Percentiles rank a stretch among this genome's conserved stretches.
phyloP scores from a whole-genome alignment of 83 land plant genomes.

The Isoetes engelmannii region DNA sequence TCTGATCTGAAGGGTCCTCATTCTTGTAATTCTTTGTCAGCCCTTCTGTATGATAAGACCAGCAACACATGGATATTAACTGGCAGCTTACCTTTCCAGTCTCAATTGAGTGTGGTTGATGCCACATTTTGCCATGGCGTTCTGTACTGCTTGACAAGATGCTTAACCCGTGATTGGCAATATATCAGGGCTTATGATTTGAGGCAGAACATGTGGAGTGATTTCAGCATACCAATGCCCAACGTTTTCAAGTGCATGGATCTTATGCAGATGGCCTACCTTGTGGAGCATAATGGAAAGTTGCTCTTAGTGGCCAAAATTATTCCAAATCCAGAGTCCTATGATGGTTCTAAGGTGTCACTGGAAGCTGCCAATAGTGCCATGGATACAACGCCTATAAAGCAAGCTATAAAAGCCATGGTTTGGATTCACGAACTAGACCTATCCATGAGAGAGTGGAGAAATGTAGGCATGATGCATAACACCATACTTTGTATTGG shows the following conservation, averaged over 20 bases:
- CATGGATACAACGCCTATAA: not conserved
- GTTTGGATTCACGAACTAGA: slow-evolving; percentile 1
- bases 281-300: not conserved
- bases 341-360: not conserved
- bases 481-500: not conserved
- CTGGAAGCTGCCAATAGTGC: not conserved
- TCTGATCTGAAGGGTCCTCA: not conserved
- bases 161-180: not conserved
- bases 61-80: not conserved
- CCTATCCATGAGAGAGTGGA: not conserved
- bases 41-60: not conserved
- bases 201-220: not conserved
- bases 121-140: not conserved
- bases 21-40: not conserved
- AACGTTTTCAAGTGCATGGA: not conserved
- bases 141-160: not conserved
- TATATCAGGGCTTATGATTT: not conserved
- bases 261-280: slow-evolving; percentile 1
- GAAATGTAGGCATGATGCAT: not conserved
- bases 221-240: not conserved
- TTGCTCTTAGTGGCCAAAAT: not conserved
- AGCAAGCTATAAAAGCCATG: not conserved
- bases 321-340: not conserved
- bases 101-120: not conserved
- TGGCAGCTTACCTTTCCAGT: not conserved